Percentiles rank a stretch among this genome's conserved stretches.
phyloP scores from a whole-genome alignment of 1,139 yeast genomes.

The Suhomyces ambrosiae region DNA sequence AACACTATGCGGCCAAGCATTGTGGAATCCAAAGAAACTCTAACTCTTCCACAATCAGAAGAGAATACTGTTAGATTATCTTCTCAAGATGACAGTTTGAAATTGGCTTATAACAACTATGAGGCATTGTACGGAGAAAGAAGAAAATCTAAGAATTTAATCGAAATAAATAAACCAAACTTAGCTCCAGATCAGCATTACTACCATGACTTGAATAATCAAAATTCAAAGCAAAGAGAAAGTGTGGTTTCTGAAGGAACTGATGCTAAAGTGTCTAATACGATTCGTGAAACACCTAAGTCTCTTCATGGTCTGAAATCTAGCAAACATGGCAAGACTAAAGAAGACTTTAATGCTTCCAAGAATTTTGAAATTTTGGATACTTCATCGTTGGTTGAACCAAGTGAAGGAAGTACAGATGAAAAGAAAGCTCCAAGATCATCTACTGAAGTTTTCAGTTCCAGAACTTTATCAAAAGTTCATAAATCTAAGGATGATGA shows the following conservation, averaged over 20 bases:
- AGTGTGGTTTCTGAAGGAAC: constrained; percentile 6
- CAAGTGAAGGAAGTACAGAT: constrained; percentile 9
- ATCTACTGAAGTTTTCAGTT: constrained; percentile 34
- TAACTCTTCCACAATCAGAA: constrained; percentile 16
- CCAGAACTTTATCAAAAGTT: constrained; percentile 18
- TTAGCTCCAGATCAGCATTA: constrained; percentile 12
- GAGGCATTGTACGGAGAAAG: constrained; percentile 19
- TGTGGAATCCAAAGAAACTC: constrained; percentile 33
- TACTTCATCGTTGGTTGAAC: constrained; percentile 15
- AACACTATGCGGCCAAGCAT: constrained; percentile 29
- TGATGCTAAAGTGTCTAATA: constrained; percentile 3
- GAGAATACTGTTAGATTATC: constrained; percentile 4
- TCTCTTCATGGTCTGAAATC: constrained; percentile 3
- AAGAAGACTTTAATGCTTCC: constrained; percentile 10
- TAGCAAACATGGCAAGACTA: constrained; percentile 1
- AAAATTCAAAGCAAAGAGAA: constrained; percentile 2
- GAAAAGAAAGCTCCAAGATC: constrained; percentile 21
- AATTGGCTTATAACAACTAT: constrained; percentile 28
- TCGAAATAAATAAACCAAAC: constrained; percentile 17
- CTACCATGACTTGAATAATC: constrained; percentile 9
- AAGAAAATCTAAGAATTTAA: constrained; percentile 14
- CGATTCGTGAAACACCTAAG: constrained; percentile 2
- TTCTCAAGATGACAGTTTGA: constrained; percentile 19
- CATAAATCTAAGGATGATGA: constrained; percentile 5
- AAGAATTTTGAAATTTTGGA: constrained; percentile 20